phyloP scores from a whole-genome alignment of 768 basidiomycete genomes.

The Pleurotus sapidus region DNA sequence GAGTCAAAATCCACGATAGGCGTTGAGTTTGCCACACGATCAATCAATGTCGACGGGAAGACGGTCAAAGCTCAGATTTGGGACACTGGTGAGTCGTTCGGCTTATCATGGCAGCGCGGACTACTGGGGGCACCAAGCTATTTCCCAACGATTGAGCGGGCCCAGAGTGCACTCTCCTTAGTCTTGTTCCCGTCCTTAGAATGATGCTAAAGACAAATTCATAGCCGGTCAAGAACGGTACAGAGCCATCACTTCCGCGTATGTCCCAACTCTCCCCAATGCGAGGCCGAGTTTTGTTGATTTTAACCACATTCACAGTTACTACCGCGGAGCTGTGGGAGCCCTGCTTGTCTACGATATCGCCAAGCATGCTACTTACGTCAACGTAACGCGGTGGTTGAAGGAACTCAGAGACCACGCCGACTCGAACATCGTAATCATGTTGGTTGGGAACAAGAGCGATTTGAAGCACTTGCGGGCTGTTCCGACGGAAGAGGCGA shows the following conservation, averaged over 20 bases:
- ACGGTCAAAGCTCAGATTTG: constrained; percentile 98
- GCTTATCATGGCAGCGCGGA: no score
- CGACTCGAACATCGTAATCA: constrained; percentile 89
- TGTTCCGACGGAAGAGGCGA: constrained; percentile 97
- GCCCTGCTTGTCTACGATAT: constrained; percentile 94
- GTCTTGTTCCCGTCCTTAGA: neutral
- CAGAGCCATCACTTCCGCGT: constrained; percentile 97
- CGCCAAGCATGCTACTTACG: constrained; percentile 91
- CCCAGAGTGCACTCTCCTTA: neutral
- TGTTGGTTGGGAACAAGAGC: constrained; percentile 98
- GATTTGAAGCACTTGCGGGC: constrained; percentile 98
- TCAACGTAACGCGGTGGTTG: constrained; percentile 92
- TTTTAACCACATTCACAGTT: constrained; percentile 42
- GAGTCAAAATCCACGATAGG: constrained; percentile 99
- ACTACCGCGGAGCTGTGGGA: constrained; percentile 96
- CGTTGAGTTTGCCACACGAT: constrained; percentile 97
- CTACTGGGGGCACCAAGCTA: no score
- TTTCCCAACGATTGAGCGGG: neutral
- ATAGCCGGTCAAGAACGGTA: constrained; percentile 96
- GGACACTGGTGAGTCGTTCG: constrained; percentile 80
- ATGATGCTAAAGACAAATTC: neutral
- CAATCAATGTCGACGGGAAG: constrained; percentile 94
- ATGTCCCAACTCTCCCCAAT: constrained; percentile 23
- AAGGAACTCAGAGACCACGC: constrained; percentile 97
- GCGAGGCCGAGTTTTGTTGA: neutral